Evolutionary conservation across 2,329 filamentous ascomycete genomes (phyloP), one percentile per base, ranked within the genome.

Genomic region (Sarocladiaceae sp.): DNA sequence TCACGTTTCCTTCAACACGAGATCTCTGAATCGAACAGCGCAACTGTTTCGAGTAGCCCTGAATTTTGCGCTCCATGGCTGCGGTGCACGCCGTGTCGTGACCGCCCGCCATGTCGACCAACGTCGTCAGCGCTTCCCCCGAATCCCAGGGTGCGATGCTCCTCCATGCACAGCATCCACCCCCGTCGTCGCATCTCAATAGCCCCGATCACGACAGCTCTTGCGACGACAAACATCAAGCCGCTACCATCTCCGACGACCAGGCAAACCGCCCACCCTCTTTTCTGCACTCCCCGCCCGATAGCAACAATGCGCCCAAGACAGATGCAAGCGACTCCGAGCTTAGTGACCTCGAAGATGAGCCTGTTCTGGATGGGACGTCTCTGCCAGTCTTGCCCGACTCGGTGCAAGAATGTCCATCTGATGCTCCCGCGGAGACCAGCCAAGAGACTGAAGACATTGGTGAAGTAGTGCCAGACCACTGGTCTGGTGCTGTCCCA

Each of bases 401-500:
- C 3, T 4, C 26, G 16, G 32, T 46, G 52, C 21, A 40, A 43
- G 19, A 39, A 47, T 37, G 43, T 35, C 26, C 48, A 44, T 24
- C 44, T 54, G 60, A 43, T 56, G 60, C 44, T 46, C 45, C 43
- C 33, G 51, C 56, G 34, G 44, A 53, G 23, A 48, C 53, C 37
- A 43, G 47, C 21, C 52, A 54, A 7, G 49, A 58, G 32, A 69
- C 74, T 45, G 76, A 79, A 37, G 83, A 88, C 54, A 82, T 86
- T 54, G 85, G 85, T 53, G 86, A 93, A 44, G 76, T 95, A 45
- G 71, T 82, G 37, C 91, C 91, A 1, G 88, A 90, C 59, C 83
- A 95, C 63, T 96, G 88, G 71, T 95, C 88, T 58, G 90, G 89
- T 50, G 86, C 82, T 50, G 85, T 98, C 27, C 91, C 93, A 7